These are phyloP conservation scores for Boletus rubropictus DNA, from an alignment of 768 basidiomycete genomes.

Conservation along the genomic window DNA sequence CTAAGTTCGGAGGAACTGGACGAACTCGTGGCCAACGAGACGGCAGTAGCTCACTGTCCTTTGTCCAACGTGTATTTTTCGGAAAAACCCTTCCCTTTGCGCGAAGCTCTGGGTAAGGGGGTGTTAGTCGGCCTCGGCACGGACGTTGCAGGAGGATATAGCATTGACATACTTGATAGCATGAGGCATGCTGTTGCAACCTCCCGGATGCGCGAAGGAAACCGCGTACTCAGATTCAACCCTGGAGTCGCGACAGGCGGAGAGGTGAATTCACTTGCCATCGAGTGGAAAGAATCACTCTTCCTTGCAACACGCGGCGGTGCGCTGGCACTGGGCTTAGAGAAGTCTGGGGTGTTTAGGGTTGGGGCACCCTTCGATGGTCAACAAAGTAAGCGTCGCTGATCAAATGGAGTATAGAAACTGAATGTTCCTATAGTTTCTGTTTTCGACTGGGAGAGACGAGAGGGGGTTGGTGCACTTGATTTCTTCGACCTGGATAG, in stretches of 20 bases:
- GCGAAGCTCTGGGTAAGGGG: constrained; percentile 59
- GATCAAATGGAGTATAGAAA: neutral
- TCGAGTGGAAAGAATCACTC: constrained; percentile 78
- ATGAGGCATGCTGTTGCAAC: constrained; percentile 78
- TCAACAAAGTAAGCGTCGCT: constrained; percentile 54
- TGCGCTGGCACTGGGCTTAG: constrained; percentile 60
- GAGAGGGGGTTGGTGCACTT: constrained; percentile 52
- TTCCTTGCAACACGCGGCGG: constrained; percentile 83
- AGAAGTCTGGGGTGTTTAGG: constrained; percentile 45
- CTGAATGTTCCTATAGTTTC: constrained; percentile 33
- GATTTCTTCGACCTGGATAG: constrained; percentile 56
- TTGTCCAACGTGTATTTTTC: constrained; percentile 89
- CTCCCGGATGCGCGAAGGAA: constrained; percentile 63
- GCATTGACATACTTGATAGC: constrained; percentile 64
- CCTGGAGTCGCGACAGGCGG: neutral
- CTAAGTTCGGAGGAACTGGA: constrained; percentile 47
- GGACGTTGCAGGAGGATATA: constrained; percentile 85
- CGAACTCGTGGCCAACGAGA: constrained; percentile 43
- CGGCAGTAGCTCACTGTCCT: constrained; percentile 81
- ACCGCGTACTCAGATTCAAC: constrained; percentile 25
- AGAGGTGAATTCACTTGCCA: constrained; percentile 33
- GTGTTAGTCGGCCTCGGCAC: constrained; percentile 78
- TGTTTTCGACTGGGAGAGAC: constrained; percentile 38
- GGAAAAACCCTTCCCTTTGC: constrained; percentile 56
- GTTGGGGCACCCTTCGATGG: constrained; percentile 69